Evolutionary conservation across 2,329 filamentous ascomycete genomes (phyloP).

Genomic region (Hirsutella rhossiliensis): DNA sequence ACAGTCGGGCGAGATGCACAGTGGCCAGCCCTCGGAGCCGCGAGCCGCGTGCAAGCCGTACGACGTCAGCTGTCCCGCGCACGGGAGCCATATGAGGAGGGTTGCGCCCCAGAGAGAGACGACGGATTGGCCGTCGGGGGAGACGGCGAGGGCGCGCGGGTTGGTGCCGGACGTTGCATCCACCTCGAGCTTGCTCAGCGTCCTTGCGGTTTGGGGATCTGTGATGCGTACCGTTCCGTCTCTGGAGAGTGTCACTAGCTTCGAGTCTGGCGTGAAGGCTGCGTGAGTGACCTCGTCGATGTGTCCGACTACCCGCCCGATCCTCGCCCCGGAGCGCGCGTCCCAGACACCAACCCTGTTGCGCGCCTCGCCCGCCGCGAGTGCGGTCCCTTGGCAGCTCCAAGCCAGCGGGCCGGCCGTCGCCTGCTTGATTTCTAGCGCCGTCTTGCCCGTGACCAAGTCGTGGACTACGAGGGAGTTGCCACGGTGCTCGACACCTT

Average conservation of each 20-base stretch:
- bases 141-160: slow-evolving; percentile 21
- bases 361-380: slow-evolving; percentile 18
- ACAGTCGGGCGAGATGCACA: slow-evolving; percentile 25
- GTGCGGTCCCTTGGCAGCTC: slow-evolving; percentile 16
- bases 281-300: slow-evolving; percentile 24
- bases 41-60: slow-evolving; percentile 23
- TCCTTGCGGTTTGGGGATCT: slow-evolving; percentile 17
- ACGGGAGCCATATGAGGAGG: slow-evolving; percentile 25
- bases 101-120: slow-evolving; percentile 24
- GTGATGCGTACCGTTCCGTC: slow-evolving; percentile 27
- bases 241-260: slow-evolving; percentile 21
- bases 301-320: slow-evolving; percentile 22
- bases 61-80: slow-evolving; percentile 17
- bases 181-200: slow-evolving; percentile 24
- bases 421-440: slow-evolving; percentile 18
- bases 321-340: slow-evolving; percentile 12
- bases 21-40: slow-evolving; percentile 25
- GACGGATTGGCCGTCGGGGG: slow-evolving; percentile 19
- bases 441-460: slow-evolving; percentile 16
- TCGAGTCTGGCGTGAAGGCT: slow-evolving; percentile 18
- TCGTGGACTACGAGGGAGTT: slow-evolving; percentile 19
- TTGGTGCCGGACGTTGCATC: slow-evolving; percentile 13
- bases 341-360: slow-evolving; percentile 21
- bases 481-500: slow-evolving; percentile 17
- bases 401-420: slow-evolving; percentile 17